Conservation (phyloP, 176 grass and related monocot genomes). For the Cenchrus purpureus region DNA sequence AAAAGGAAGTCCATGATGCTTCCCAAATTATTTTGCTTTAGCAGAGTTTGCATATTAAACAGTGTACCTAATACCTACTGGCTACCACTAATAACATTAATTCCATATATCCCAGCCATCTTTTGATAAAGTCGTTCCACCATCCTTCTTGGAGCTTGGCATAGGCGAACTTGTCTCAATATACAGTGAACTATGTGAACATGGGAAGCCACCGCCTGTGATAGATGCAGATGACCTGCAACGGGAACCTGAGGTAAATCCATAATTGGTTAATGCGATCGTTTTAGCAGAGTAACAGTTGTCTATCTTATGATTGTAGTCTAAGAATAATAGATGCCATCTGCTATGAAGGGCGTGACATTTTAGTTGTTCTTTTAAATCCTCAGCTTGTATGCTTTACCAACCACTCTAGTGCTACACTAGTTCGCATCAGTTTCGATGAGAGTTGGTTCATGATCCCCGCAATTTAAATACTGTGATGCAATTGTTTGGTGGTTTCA, state of each 20-base stretch:
- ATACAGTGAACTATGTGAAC: slow-evolving; percentile 80
- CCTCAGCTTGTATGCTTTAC: slow-evolving; percentile 16
- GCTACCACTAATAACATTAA: slow-evolving; percentile 24
- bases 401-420: slow-evolving; percentile 8
- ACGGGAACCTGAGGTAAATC: slow-evolving; percentile 75
- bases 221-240: slow-evolving; percentile 97
- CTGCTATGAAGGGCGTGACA: not conserved
- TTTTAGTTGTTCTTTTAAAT: slow-evolving; percentile 13
- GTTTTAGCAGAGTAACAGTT: slow-evolving; percentile 5
- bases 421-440: not conserved
- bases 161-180: slow-evolving; percentile 84
- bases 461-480: slow-evolving; percentile 13
- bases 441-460: not conserved
- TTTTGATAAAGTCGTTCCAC: slow-evolving; percentile 78
- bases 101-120: slow-evolving; percentile 69
- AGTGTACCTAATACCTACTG: not conserved
- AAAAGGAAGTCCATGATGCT: not conserved
- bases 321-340: not conserved
- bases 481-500: slow-evolving; percentile 1
- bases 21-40: slow-evolving; percentile 10
- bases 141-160: slow-evolving; percentile 91
- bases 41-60: slow-evolving; percentile 8
- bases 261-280: slow-evolving; percentile 11
- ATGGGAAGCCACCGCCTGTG: slow-evolving; percentile 76
- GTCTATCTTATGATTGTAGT: not conserved